phyloP scores from a whole-genome alignment of 805 yeast species.

The Saccharomycopsis sp. region DNA sequence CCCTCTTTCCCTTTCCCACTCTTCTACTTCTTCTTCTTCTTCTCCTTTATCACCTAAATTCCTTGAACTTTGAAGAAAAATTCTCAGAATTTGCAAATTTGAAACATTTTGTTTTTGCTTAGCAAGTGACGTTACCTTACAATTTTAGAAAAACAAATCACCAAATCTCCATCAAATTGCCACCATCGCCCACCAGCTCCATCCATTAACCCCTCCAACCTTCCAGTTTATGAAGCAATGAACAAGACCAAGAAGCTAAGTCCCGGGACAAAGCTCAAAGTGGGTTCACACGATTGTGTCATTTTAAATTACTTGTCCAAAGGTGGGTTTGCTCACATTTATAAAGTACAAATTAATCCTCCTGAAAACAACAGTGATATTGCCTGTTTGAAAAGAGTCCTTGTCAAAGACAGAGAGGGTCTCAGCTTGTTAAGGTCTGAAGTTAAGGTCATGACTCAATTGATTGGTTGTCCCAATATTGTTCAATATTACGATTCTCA shows the following conservation, averaged over 20 bases:
- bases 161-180: neutral
- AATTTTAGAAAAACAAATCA: too few relatives aligned
- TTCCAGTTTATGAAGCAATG: too few relatives aligned
- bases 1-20: too few relatives aligned
- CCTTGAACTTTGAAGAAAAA: too few relatives aligned
- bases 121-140: too few relatives aligned
- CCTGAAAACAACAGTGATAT: slow-evolving; percentile 33
- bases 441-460: slow-evolving; percentile 66
- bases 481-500: slow-evolving; percentile 69
- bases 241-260: slow-evolving; percentile 19
- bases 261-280: slow-evolving; percentile 46
- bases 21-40: too few relatives aligned
- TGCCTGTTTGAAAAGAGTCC: slow-evolving; percentile 65
- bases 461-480: slow-evolving; percentile 45
- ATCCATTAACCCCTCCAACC: neutral
- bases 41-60: too few relatives aligned
- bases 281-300: slow-evolving; percentile 50
- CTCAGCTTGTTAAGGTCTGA: slow-evolving; percentile 57
- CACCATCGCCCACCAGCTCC: neutral
- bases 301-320: slow-evolving; percentile 50
- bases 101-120: too few relatives aligned
- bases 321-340: slow-evolving; percentile 79
- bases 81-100: too few relatives aligned
- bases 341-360: slow-evolving; percentile 49
- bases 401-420: slow-evolving; percentile 63